Evolutionary conservation across 2,329 filamentous ascomycete genomes (phyloP).

Genomic region (Hymenoscyphus albidus): DNA sequence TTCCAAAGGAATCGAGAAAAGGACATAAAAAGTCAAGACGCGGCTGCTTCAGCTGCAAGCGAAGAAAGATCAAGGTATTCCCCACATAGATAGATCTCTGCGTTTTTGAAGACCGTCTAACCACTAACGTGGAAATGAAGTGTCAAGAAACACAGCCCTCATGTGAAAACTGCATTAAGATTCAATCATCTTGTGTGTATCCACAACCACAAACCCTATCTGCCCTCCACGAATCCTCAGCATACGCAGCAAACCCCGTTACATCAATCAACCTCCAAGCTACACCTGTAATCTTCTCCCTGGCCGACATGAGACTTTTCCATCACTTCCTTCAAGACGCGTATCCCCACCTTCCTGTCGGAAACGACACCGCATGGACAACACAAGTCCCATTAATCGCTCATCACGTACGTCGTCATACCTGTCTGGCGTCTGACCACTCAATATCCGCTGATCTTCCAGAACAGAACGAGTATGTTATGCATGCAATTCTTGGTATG

Average conservation of each 20-base stretch:
- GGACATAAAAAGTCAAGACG: slow-evolving; percentile 64
- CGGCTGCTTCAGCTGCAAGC: slow-evolving; percentile 66
- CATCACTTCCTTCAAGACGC: slow-evolving; percentile 61
- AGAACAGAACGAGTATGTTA: slow-evolving; percentile 58
- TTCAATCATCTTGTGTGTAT: slow-evolving; percentile 60
- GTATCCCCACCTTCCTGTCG: slow-evolving; percentile 61
- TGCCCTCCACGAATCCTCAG: slow-evolving; percentile 33
- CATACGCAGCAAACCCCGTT: slow-evolving; percentile 12
- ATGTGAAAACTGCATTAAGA: slow-evolving; percentile 61
- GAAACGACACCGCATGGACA: slow-evolving; percentile 63
- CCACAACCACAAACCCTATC: slow-evolving; percentile 53
- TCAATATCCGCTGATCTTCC: slow-evolving; percentile 5
- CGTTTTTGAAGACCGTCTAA: too few relatives aligned
- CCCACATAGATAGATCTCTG: neutral
- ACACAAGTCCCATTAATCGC: slow-evolving; percentile 64
- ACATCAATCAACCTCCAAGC: slow-evolving; percentile 30
- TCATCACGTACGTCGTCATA: slow-evolving; percentile 50
- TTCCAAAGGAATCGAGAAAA: slow-evolving; percentile 38
- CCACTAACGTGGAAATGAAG: slow-evolving; percentile 33
- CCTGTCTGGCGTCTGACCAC: neutral
- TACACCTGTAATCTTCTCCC: slow-evolving; percentile 54
- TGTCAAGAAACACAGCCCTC: slow-evolving; percentile 63
- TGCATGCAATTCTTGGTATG: slow-evolving; percentile 67
- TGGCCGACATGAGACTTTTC: slow-evolving; percentile 66
- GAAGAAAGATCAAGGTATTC: slow-evolving; percentile 57